phyloP scores from a whole-genome alignment of 169 alveolate genomes.

The Condylostoma magnum region DNA sequence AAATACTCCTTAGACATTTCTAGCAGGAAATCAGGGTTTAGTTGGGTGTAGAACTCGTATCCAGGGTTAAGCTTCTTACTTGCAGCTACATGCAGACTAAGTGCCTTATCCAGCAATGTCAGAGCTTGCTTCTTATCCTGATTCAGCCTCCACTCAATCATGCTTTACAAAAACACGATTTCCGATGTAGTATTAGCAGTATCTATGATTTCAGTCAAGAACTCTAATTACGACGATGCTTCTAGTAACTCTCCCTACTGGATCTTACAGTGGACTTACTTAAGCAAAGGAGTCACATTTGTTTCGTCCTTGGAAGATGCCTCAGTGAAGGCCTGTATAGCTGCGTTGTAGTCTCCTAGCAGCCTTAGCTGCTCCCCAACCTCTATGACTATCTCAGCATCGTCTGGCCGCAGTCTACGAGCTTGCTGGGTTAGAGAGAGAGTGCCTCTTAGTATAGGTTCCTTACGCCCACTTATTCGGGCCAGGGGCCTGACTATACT shows the following conservation, averaged over 20 bases:
- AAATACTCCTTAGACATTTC: constrained; percentile 74
- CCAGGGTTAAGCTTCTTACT: constrained; percentile 73
- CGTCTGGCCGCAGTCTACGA: constrained; percentile 56
- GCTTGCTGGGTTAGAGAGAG: constrained; percentile 59
- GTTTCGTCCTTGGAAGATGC: constrained; percentile 77
- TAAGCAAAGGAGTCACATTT: constrained; percentile 65
- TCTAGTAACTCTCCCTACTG: constrained; percentile 75
- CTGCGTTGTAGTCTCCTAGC: constrained; percentile 74
- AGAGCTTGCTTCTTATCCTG: constrained; percentile 61
- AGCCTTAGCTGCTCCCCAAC: constrained; percentile 60
- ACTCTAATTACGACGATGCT: constrained; percentile 77
- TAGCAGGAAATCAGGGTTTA: constrained; percentile 84
- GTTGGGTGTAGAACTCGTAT: constrained; percentile 77
- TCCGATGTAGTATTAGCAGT: constrained; percentile 58
- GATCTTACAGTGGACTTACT: constrained; percentile 76
- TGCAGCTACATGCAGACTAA: constrained; percentile 68
- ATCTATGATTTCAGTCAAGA: constrained; percentile 62
- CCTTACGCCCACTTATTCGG: constrained; percentile 74
- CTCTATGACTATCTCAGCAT: constrained; percentile 63
- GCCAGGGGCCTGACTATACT: constrained; percentile 59
- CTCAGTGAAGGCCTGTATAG: constrained; percentile 60
- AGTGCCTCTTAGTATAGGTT: constrained; percentile 54
- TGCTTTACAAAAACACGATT: constrained; percentile 63
- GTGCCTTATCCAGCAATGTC: constrained; percentile 65
- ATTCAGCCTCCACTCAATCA: constrained; percentile 56